phyloP scores from a whole-genome alignment of 208 protist species.

The Acanthamoeba sp. region DNA sequence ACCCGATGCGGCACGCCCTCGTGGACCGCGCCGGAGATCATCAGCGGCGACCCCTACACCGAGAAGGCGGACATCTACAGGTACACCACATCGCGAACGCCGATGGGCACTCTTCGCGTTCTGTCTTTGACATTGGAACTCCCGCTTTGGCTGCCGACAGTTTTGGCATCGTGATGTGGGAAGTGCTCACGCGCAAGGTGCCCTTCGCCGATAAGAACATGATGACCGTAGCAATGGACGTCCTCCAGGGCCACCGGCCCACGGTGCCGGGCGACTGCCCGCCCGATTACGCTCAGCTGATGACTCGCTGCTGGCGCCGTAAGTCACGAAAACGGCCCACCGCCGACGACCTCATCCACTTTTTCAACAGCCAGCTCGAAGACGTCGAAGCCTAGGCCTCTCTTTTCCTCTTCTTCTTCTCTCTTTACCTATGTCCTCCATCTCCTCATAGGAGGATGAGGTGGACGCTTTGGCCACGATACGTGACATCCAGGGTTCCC shows the following conservation, averaged over 20 bases:
- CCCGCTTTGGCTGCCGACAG: not conserved
- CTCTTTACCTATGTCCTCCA: too few species aligned
- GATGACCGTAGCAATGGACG: not conserved
- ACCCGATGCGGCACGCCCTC: constrained; percentile 84
- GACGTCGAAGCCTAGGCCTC: not conserved
- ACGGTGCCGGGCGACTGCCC: not conserved
- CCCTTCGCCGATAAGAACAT: constrained; percentile 22
- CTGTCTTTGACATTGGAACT: too few species aligned
- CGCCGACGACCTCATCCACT: not conserved
- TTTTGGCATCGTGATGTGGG: constrained; percentile 76
- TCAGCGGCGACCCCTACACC: constrained; percentile 80
- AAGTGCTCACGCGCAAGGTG: constrained; percentile 59
- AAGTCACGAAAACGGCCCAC: constrained; percentile 13
- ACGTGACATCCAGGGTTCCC: too few species aligned
- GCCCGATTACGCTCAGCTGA: not conserved
- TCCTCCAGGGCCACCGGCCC: not conserved
- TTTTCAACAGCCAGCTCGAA: not conserved
- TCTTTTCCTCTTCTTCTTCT: not conserved
- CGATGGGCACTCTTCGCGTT: too few species aligned
- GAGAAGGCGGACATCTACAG: constrained; percentile 84
- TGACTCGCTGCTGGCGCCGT: not conserved
- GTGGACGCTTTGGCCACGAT: too few species aligned
- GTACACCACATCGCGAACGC: too few species aligned
- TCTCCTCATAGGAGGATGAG: too few species aligned
- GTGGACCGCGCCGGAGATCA: constrained; percentile 84